Percentiles rank a stretch among this genome's conserved stretches.
phyloP scores from a whole-genome alignment of 805 yeast species.

The Ogataea nonfermentans region DNA sequence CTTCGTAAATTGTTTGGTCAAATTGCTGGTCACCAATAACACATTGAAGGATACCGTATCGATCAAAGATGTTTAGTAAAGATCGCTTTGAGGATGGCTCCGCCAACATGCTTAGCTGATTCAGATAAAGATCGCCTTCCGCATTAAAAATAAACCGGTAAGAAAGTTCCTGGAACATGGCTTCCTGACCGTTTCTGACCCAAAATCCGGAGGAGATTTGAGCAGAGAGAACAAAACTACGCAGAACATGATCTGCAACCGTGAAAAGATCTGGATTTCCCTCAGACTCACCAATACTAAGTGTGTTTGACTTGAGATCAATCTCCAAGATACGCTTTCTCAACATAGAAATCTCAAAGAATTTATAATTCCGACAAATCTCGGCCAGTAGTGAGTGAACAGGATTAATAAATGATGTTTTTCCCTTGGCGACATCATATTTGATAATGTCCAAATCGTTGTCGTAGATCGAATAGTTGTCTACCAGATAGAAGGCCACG shows the following conservation, averaged over 20 bases:
- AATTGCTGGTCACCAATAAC: conserved; percentile 18
- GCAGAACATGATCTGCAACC: conserved; percentile 56
- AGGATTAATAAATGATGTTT: conserved; percentile 59
- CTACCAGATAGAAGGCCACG: conserved; percentile 34
- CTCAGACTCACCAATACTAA: conserved; percentile 13
- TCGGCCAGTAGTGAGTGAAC: conserved; percentile 54
- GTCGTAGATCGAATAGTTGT: conserved; percentile 27
- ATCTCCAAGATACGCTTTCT: conserved; percentile 14
- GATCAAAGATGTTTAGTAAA: conserved; percentile 42
- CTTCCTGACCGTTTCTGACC: conserved; percentile 66
- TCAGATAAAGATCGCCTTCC: conserved; percentile 45
- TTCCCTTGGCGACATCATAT: conserved; percentile 42
- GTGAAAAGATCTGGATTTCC: conserved; percentile 37
- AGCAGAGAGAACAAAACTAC: conserved; percentile 57
- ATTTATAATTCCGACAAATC: conserved; percentile 36
- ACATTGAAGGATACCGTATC: conserved; percentile 52
- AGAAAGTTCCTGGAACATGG: conserved; percentile 22
- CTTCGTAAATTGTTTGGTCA: conserved; percentile 44
- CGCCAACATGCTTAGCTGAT: conserved; percentile 41
- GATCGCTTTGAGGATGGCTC: conserved; percentile 37
- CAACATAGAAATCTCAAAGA: conserved; percentile 23
- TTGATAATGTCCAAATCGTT: conserved; percentile 32
- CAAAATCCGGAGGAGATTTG: conserved; percentile 67
- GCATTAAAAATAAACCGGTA: conserved; percentile 22
- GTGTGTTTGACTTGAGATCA: conserved; percentile 2